Conservation (phyloP, 2,329 filamentous ascomycete genomes). For the Botrytis hyacinthi region DNA sequence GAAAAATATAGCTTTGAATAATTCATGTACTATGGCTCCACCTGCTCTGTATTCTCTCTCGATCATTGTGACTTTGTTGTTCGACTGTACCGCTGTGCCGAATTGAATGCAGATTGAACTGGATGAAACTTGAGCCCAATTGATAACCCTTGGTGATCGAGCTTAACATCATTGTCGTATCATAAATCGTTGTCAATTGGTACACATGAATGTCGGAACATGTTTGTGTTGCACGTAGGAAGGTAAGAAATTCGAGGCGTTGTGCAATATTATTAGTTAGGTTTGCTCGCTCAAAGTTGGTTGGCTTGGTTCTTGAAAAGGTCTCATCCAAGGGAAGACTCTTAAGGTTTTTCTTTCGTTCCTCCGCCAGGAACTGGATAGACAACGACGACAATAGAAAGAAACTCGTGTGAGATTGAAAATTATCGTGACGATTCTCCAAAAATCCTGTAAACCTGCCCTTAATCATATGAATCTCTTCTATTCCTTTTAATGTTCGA, state of each 20-base stretch:
- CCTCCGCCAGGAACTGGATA: too few relatives aligned
- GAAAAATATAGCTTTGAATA: background rate
- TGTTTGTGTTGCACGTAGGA: background rate
- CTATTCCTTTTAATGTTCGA: background rate
- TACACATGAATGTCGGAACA: background rate
- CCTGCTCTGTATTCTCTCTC: background rate
- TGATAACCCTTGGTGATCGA: background rate
- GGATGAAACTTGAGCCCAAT: background rate
- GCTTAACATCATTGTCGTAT: background rate
- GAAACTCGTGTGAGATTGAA: too few relatives aligned
- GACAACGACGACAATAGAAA: background rate
- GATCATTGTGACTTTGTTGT: background rate
- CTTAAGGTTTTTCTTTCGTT: background rate
- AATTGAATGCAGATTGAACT: background rate
- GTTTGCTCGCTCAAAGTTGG: background rate
- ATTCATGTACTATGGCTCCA: background rate
- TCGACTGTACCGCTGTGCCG: background rate
- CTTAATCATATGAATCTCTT: too few relatives aligned
- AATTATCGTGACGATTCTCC: background rate
- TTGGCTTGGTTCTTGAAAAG: background rate
- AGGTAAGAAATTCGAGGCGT: background rate
- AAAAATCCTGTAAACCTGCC: background rate
- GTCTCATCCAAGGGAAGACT: background rate
- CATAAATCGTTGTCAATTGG: background rate
- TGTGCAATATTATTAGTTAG: background rate